These are phyloP conservation scores for Lentinus tigrinus DNA, from an alignment of 768 basidiomycete genomes.

Conservation along the genomic window DNA sequence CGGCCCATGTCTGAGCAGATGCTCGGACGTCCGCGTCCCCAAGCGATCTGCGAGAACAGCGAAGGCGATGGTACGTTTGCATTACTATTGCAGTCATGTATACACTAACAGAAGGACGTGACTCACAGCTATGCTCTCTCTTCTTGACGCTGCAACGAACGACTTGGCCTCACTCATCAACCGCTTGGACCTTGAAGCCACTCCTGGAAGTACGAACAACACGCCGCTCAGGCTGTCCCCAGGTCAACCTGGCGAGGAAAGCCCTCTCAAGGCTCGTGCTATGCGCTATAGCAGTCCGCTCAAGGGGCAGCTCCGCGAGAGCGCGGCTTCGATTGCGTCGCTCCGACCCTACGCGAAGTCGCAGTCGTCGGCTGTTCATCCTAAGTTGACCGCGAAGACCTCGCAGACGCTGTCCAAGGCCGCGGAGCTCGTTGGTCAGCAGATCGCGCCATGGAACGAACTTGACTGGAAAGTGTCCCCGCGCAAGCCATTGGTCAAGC, in stretches of 20 bases:
- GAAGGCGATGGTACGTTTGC: constrained; percentile 49
- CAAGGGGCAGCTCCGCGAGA: constrained; percentile 28
- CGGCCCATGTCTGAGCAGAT: constrained; percentile 69
- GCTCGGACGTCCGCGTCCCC: constrained; percentile 47
- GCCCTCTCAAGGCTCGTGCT: constrained; percentile 31
- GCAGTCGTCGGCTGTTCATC: constrained; percentile 17
- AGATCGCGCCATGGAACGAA: constrained; percentile 63
- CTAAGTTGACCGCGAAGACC: not conserved
- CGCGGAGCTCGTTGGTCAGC: constrained; percentile 39
- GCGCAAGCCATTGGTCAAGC: constrained; percentile 30
- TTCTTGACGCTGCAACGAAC: constrained; percentile 78
- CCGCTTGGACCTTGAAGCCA: constrained; percentile 78
- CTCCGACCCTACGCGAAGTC: constrained; percentile 49
- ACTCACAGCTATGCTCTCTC: constrained; percentile 53
- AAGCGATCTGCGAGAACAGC: constrained; percentile 47
- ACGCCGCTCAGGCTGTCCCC: constrained; percentile 31
- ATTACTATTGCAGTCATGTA: not conserved
- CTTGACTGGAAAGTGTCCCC: constrained; percentile 42
- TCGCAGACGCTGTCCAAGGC: constrained; percentile 8
- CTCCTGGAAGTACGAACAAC: constrained; percentile 52
- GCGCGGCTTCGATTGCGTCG: constrained; percentile 44
- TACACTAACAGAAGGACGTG: not conserved
- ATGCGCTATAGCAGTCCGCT: constrained; percentile 14
- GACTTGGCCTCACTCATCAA: constrained; percentile 79
- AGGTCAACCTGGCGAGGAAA: constrained; percentile 27